These are phyloP conservation scores for Pseudodiploospora longispora DNA, from an alignment of 2,329 filamentous ascomycete species.

Conservation along the genomic window DNA sequence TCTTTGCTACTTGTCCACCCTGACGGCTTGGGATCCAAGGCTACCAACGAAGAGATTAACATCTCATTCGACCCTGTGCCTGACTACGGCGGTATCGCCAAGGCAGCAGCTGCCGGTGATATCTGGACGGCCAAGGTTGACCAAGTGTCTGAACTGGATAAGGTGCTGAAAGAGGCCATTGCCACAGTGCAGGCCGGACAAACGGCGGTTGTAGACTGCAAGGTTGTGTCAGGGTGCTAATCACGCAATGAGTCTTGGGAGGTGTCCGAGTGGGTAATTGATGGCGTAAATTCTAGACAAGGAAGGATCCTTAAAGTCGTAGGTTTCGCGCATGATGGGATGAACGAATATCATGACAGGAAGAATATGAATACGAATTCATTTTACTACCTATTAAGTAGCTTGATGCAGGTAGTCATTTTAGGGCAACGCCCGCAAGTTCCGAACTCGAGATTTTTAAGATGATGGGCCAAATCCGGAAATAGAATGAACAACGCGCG, in stretches of 20 bases:
- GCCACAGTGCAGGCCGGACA: slow-evolving; percentile 41
- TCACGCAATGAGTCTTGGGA: too few species aligned
- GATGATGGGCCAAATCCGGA: too few species aligned
- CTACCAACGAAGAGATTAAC: slow-evolving; percentile 54
- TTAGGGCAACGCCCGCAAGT: too few species aligned
- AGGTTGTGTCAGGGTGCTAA: slow-evolving; percentile 38
- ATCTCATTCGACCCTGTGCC: slow-evolving; percentile 52
- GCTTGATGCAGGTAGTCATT: too few species aligned
- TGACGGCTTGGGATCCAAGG: slow-evolving; percentile 43
- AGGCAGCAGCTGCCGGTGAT: slow-evolving; percentile 49
- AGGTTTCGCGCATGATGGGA: too few species aligned
- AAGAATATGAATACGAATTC: too few species aligned
- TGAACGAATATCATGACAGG: too few species aligned
- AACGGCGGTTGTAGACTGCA: slow-evolving; percentile 46
- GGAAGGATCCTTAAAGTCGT: too few species aligned
- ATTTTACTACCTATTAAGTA: too few species aligned
- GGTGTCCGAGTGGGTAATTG: neutral
- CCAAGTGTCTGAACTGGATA: slow-evolving; percentile 36
- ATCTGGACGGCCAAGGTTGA: slow-evolving; percentile 42
- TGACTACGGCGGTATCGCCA: slow-evolving; percentile 53
- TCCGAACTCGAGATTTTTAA: too few species aligned
- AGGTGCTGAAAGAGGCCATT: slow-evolving; percentile 41
- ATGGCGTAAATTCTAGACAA: neutral
- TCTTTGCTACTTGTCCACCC: slow-evolving; percentile 52
- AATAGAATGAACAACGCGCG: too few species aligned